A percentile compares a stretch with the other conserved stretches of the same genome.
These are phyloP conservation scores for Musa itinerans DNA, from an alignment of 176 grass and related monocot genomes.

Conservation along the genomic window DNA sequence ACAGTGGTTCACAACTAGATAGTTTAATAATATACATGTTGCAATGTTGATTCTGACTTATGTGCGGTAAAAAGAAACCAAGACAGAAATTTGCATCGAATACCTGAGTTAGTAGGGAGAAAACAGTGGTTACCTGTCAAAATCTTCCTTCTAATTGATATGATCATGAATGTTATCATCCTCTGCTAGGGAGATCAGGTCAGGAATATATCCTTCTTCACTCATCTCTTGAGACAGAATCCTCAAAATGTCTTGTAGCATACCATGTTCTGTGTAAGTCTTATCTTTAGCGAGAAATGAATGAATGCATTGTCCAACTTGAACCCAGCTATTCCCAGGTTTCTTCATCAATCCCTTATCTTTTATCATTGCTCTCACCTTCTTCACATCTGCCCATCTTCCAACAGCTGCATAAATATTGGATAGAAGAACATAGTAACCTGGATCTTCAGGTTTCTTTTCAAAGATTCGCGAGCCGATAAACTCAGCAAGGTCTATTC, in stretches of 20 bases:
- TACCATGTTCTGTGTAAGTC: neutral
- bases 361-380: slow-evolving; percentile 48
- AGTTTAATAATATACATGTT: neutral
- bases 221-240: neutral
- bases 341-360: slow-evolving; percentile 42
- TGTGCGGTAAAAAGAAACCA: neutral
- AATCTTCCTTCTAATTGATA: neutral
- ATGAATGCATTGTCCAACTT: neutral
- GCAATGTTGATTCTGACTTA: neutral
- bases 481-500: slow-evolving; percentile 58
- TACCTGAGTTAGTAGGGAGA: neutral
- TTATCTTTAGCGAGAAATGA: slow-evolving; percentile 10
- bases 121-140: neutral
- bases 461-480: slow-evolving; percentile 43
- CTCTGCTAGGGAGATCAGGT: neutral
- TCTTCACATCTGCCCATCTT: slow-evolving; percentile 47
- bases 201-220: neutral
- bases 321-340: slow-evolving; percentile 38
- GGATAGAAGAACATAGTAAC: slow-evolving; percentile 60
- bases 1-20: neutral
- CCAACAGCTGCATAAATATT: slow-evolving; percentile 60
- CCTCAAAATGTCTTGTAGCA: neutral
- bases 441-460: slow-evolving; percentile 41
- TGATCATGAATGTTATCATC: neutral
- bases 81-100: neutral